Percentiles rank a stretch among this genome's conserved stretches.
Conservation (phyloP, 2,329 filamentous ascomycete genomes). For the Sarocladiaceae sp. region DNA sequence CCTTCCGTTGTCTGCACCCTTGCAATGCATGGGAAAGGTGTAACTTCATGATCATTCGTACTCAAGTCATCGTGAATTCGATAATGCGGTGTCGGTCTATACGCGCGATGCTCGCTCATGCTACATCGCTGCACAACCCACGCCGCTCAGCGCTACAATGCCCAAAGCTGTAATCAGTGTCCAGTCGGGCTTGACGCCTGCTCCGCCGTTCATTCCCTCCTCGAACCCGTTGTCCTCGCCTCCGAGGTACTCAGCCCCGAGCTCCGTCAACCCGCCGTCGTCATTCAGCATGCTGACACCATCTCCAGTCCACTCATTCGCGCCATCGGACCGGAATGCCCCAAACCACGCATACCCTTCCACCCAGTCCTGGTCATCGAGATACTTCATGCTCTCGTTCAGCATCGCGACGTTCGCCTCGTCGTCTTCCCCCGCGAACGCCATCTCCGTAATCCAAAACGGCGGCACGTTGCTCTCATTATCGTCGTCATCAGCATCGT, state of each 20-base stretch:
- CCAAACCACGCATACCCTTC: slow-evolving; percentile 36
- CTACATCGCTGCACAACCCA: no score
- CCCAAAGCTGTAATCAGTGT: not conserved
- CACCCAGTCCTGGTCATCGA: slow-evolving; percentile 27
- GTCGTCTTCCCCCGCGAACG: slow-evolving; percentile 26
- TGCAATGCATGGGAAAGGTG: no score
- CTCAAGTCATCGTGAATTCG: no score
- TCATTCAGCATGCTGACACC: slow-evolving; percentile 29
- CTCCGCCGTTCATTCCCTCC: slow-evolving; percentile 18
- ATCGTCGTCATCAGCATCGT: not conserved
- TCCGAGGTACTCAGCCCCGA: slow-evolving; percentile 32
- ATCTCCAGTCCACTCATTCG: slow-evolving; percentile 33
- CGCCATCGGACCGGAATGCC: slow-evolving; percentile 28
- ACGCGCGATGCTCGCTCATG: no score
- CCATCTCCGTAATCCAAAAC: slow-evolving; percentile 36
- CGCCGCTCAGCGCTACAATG: not conserved
- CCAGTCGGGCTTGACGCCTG: not conserved
- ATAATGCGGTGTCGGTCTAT: no score
- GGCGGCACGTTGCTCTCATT: slow-evolving; percentile 12
- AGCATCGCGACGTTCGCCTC: slow-evolving; percentile 32
- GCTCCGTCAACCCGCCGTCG: slow-evolving; percentile 30
- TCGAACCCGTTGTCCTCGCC: slow-evolving; percentile 31
- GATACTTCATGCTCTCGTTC: slow-evolving; percentile 29
- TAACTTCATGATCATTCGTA: no score
- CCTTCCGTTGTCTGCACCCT: no score